Conservation (phyloP, 2,329 filamentous ascomycete species). For the Beauveria sp. region DNA sequence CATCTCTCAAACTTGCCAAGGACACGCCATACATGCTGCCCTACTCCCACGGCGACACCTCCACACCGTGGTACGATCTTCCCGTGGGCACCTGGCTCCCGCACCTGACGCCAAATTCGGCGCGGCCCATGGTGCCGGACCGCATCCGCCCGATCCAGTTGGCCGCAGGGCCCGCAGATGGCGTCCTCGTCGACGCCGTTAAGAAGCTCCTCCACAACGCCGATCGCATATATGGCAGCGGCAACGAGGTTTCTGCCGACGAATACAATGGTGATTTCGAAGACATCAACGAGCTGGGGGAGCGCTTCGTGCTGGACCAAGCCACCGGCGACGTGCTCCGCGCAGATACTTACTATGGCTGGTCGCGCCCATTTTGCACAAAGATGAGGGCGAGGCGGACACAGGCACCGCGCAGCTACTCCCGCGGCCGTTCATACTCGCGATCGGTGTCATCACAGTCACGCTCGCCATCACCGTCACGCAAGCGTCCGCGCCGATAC, state of each 20-base stretch:
- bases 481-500: slow-evolving; percentile 22
- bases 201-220: slow-evolving; percentile 62
- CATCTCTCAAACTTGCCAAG: slow-evolving; percentile 34
- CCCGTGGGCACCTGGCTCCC: slow-evolving; percentile 77
- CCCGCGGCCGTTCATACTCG: slow-evolving; percentile 24
- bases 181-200: slow-evolving; percentile 58
- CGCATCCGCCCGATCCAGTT: slow-evolving; percentile 67
- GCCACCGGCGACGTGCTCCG: slow-evolving; percentile 56
- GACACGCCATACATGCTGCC: slow-evolving; percentile 64
- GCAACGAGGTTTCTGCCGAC: slow-evolving; percentile 15
- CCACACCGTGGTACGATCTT: slow-evolving; percentile 70
- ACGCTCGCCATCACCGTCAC: slow-evolving; percentile 24
- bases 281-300: slow-evolving; percentile 71
- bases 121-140: slow-evolving; percentile 62
- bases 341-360: slow-evolving; percentile 78
- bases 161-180: slow-evolving; percentile 58
- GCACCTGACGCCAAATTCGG: slow-evolving; percentile 68
- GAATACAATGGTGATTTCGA: slow-evolving; percentile 20
- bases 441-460: slow-evolving; percentile 19
- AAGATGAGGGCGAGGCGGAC: slow-evolving; percentile 55
- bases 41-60: slow-evolving; percentile 65
- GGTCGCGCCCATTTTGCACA: slow-evolving; percentile 73
- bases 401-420: slow-evolving; percentile 13
- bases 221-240: slow-evolving; percentile 57
- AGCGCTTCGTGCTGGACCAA: slow-evolving; percentile 57